Conservation (phyloP, 2,329 filamentous ascomycete genomes). For the Ceratocystiopsis sp. region DNA sequence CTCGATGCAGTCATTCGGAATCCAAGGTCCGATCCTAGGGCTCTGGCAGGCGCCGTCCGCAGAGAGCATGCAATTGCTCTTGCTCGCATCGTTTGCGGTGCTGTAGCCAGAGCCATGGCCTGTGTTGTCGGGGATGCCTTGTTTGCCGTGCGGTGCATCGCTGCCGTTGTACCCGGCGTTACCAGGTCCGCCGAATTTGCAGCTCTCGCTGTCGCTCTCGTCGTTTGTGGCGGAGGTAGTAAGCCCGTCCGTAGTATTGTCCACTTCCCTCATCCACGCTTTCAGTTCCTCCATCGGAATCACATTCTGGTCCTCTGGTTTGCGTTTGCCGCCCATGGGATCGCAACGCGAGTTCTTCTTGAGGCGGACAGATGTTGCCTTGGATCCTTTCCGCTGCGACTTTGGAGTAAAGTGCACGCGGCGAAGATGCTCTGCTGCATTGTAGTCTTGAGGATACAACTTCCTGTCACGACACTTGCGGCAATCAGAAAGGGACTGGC, state of each 20-base stretch:
- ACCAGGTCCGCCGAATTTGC: not conserved
- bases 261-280: conserved; percentile 40
- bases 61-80: too few relatives aligned
- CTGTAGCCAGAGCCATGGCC: too few relatives aligned
- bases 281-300: conserved; percentile 36
- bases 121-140: too few relatives aligned
- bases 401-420: conserved; percentile 72
- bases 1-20: too few relatives aligned
- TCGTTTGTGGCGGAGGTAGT: conserved; percentile 13
- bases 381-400: conserved; percentile 16
- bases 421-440: conserved; percentile 78
- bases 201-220: conserved; percentile 8
- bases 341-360: not conserved
- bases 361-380: conserved; percentile 5
- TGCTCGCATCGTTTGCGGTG: too few relatives aligned
- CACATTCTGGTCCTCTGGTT: too few relatives aligned
- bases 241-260: conserved; percentile 24
- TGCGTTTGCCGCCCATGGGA: too few relatives aligned
- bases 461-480: conserved; percentile 66
- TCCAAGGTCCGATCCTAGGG: too few relatives aligned
- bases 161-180: not conserved
- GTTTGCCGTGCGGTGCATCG: not conserved
- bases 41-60: too few relatives aligned
- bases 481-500: conserved; percentile 57
- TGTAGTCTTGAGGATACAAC: conserved; percentile 83